Percentiles rank a stretch among this genome's conserved stretches.
Evolutionary conservation across 805 yeast genomes (phyloP).

Genomic region (Candida xiaguanensis): DNA sequence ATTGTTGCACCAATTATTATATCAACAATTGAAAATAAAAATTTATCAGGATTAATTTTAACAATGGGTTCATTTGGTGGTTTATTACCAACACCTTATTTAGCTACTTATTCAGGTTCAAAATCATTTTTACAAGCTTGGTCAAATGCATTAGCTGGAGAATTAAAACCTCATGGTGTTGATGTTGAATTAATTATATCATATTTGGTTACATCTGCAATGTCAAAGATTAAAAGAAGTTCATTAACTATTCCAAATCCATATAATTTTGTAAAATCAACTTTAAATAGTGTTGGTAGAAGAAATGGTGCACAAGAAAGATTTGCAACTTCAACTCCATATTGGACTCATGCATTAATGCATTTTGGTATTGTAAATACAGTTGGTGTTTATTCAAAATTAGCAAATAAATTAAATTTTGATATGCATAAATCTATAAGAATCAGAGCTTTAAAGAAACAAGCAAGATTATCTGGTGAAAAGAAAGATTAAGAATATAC

Average conservation of each 20-base stretch:
- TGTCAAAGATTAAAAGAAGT: constrained; percentile 87
- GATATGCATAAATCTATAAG: constrained; percentile 80
- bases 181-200: constrained; percentile 87
- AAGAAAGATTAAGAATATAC: constrained; percentile 15
- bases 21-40: constrained; percentile 44
- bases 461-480: constrained; percentile 42
- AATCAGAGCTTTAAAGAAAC: constrained; percentile 75
- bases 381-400: constrained; percentile 74
- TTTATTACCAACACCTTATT: constrained; percentile 82
- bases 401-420: constrained; percentile 67
- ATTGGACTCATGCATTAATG: constrained; percentile 89
- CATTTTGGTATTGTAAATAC: constrained; percentile 76
- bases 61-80: constrained; percentile 99
- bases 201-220: constrained; percentile 88
- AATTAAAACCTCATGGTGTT: constrained; percentile 60
- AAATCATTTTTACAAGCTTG: constrained; percentile 93
- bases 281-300: constrained; percentile 69
- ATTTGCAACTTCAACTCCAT: constrained; percentile 83
- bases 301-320: constrained; percentile 92
- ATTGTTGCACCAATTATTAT: constrained; percentile 69
- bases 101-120: constrained; percentile 94
- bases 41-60: constrained; percentile 68
- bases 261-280: constrained; percentile 67
- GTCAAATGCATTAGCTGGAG: constrained; percentile 87
- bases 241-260: constrained; percentile 80